phyloP scores from a whole-genome alignment of 1,284 basidiomycete species.

The Trichosporon asahii region DNA sequence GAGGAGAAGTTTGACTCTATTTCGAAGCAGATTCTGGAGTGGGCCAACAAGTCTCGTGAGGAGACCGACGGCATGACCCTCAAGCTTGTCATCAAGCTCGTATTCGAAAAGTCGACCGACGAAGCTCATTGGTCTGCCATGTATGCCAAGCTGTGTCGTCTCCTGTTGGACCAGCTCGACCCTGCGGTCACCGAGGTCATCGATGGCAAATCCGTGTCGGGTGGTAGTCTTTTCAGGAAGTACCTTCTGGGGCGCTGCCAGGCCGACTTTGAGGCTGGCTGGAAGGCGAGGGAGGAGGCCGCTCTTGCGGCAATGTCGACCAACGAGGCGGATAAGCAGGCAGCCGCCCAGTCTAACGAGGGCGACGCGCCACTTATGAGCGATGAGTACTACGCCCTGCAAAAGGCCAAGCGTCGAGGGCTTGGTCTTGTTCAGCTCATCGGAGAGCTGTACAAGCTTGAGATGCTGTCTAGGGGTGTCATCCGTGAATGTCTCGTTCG shows the following conservation, averaged over 20 bases:
- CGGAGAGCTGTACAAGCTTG: conserved; percentile 94
- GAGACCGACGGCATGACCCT: conserved; percentile 92
- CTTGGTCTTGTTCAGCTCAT: conserved; percentile 97
- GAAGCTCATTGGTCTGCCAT: conserved; percentile 94
- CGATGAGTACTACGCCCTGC: conserved; percentile 93
- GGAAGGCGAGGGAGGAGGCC: conserved; percentile 59
- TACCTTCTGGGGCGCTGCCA: conserved; percentile 90
- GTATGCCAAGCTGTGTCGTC: conserved; percentile 90
- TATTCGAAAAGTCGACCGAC: conserved; percentile 96
- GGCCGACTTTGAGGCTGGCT: conserved; percentile 87
- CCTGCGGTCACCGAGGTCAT: conserved; percentile 81
- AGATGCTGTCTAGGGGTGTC: conserved; percentile 89
- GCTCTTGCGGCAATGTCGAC: conserved; percentile 57
- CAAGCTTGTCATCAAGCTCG: conserved; percentile 90
- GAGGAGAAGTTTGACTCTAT: conserved; percentile 97
- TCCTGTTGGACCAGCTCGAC: conserved; percentile 88
- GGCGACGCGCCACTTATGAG: conserved; percentile 67
- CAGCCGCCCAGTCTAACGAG: conserved; percentile 54
- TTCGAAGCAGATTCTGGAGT: conserved; percentile 83
- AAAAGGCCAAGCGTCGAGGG: conserved; percentile 95
- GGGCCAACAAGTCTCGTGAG: conserved; percentile 89
- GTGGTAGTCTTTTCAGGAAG: conserved; percentile 82
- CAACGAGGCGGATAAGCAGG: conserved; percentile 58
- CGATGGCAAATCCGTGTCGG: conserved; percentile 78
- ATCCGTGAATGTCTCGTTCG: conserved; percentile 97